Evolutionary conservation across 2,329 filamentous ascomycete species (phyloP), one percentile per base, ranked within the genome.

Genomic region (Aspergillus clavatus): DNA sequence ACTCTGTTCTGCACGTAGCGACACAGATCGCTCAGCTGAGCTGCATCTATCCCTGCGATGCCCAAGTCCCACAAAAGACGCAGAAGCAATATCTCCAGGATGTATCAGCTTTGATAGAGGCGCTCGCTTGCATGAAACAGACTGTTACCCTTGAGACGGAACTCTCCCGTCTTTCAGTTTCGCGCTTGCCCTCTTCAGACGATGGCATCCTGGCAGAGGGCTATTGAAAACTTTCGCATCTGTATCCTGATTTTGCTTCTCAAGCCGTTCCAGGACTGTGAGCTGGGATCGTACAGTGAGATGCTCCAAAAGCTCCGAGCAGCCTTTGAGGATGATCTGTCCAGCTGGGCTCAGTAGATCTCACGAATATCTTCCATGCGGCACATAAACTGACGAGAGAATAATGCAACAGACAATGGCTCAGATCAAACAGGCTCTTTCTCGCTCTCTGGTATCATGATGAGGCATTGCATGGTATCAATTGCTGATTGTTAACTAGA

Each of bases 201-300:
- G 39, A 38, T 5, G 26, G 39, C 6, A 11, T 37, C 2, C 11
- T 47, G 10, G 35, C 28, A 14, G 40, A 47, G 14, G 42, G 45
- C 26, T 43, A 42, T 21, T 19, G 27, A 27, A 24, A 42, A 11
- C 45, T 47, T 1, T 39, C 40, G 2, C 19, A 33, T 11, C 35
- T 47, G 2, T 19, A 43, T 16, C 35, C 29, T n/a, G 40, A 47
- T 11, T 16, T 47, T 36, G 11, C 19, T 47, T 18, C 18, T 43
- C 22, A 24, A 28, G 36, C 45, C 45, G n/a, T 43, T 47, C 18
- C 45, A 43, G n/a, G 45, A 47, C 10, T 19, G 28, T 18, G 45
- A 47, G 4, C 29, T 42, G 40, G 11, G 26, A 18, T 18, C 5
- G 11, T 28, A 47, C 21, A 39, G 43, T 19, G 27, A 47, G n/a